Base-by-base conservation (phyloP, 1,139 yeast species). In the Kodamaea fungicola region DNA sequence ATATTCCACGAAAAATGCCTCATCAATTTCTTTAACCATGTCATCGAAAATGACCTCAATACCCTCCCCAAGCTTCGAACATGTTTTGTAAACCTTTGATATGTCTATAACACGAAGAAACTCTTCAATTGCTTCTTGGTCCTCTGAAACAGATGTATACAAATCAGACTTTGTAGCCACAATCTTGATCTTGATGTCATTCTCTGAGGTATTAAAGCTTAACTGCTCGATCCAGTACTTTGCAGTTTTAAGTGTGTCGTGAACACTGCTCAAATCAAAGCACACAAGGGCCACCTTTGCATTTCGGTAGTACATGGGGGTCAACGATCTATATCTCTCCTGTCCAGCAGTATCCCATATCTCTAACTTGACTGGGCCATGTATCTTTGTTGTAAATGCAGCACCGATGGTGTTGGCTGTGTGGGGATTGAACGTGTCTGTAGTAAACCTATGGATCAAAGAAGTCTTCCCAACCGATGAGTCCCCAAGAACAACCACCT, bases 341-440 rank as follows among this genome's bases (percentile, higher is more conserved):
- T 71, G 76, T 35, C 76, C 76, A 8, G 76, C 76, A 31, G 76
- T 71, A 44, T 71, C 76, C 76, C 76, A 71, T 40, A 71, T 69
- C 50, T 71, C 76, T 45, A 67, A 64, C 50, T 67, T 67, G 31
- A 69, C 62, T 2, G 62, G 60, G n/a, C 70, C 62, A 40, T 54
- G 54, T 30, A 57, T 57, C 46, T 69, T 70, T 8, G 75, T 70
- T 35, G 68, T 64, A 44, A 68, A 71, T 5, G 76, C 76, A 3
- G 76, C 76, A 4, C 76, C 76, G 31, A 71, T 71, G n/a, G 76
- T 71, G 35, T 70, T 71, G 29, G 74, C 54, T 16, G 69, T 59
- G 34, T 65, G 57, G 2, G 53, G 53, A 42, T 69, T 67, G 47
- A 69, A 71, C 8, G 53, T 49, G 40, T 58, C 55, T 22, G 63